Evolutionary conservation across 768 basidiomycete species (phyloP).

Genomic region (Nidularia pulvinata): DNA sequence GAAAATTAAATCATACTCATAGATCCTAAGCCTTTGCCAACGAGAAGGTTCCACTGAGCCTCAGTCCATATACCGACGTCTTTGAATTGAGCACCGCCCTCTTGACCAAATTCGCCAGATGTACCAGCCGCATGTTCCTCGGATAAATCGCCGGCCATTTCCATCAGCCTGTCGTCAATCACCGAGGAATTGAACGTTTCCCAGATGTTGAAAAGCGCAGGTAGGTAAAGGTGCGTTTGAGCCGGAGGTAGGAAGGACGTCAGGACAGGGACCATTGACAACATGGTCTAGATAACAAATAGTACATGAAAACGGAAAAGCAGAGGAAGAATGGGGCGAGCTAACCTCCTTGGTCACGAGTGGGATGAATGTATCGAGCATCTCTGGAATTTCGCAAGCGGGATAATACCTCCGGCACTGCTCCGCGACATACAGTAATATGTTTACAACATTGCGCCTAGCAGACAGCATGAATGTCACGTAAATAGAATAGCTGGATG

Average conservation of each 20-base stretch:
- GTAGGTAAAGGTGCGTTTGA: conserved; percentile 66
- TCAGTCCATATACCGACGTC: conserved; percentile 91
- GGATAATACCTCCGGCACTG: conserved; percentile 72
- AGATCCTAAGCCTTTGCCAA: conserved; percentile 80
- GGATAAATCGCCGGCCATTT: conserved; percentile 66
- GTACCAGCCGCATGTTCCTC: conserved; percentile 70
- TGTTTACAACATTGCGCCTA: conserved; percentile 68
- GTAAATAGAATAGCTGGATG: not conserved
- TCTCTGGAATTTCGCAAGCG: conserved; percentile 59
- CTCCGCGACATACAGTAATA: conserved; percentile 74
- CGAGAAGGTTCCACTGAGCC: conserved; percentile 79
- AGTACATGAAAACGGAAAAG: not conserved
- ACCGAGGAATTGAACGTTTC: conserved; percentile 75
- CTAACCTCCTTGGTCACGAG: conserved; percentile 70
- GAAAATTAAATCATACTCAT: no score
- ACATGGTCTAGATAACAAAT: conserved; percentile 43
- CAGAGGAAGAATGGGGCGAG: conserved; percentile 4
- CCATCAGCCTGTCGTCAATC: conserved; percentile 74
- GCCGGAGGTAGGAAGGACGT: conserved; percentile 77
- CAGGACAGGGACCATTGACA: conserved; percentile 75
- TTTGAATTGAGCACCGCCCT: conserved; percentile 65
- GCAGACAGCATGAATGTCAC: conserved; percentile 3
- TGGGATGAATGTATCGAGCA: conserved; percentile 74
- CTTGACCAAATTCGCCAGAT: conserved; percentile 47
- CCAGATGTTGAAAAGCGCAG: conserved; percentile 74